Evolutionary conservation across 176 grass and related monocot species (phyloP), one percentile per base, ranked within the genome.

Genomic region (Avena atlantica): DNA sequence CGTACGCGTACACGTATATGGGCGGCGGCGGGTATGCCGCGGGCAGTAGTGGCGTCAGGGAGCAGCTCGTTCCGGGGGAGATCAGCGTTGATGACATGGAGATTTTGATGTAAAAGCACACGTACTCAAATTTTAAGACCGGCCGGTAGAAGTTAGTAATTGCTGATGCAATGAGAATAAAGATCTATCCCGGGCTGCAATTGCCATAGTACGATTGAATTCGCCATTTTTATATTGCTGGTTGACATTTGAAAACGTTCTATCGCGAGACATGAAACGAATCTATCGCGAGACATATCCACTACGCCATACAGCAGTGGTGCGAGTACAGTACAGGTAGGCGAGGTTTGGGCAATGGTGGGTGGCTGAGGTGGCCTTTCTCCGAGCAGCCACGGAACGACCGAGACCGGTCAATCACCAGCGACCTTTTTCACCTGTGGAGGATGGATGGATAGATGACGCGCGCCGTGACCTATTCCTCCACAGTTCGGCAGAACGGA

Each of bases 11-110:
- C 31, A 24, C 53, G 49, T 80, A 58, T 47, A 11, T 27, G 23
- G 73, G 2, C 9, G 74, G 2, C 9, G 74, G 83, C 79, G 27
- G 2, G 72, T 12, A 23, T 63, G 6, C 13, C 6, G 20, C n/a
- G 23, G 29, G 12, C 31, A 49, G 14, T 24, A 29, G 16, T 5
- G 67, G 34, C 16, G 67, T 45, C 15, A 44, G 58, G 74, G 80
- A 63, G 24, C 80, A 51, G 15, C 77, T 40, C 13, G 57, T 83
- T 6, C 17, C 62, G 0, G 74, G 83, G 2, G 85, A 92, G 13
- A 65, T 87, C 56, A 92, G 44, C 74, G 42, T 92, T 20, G 76
- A 94, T 3, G 87, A 87, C 70, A 83, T 92, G 49, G 85, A 92
- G 42, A 90, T 89, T 66, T 49, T 88, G 59, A 78, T 95, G 88